phyloP scores from a whole-genome alignment of 371 early-diverging fungal species.

The Neoconidiobolus thromboides region DNA sequence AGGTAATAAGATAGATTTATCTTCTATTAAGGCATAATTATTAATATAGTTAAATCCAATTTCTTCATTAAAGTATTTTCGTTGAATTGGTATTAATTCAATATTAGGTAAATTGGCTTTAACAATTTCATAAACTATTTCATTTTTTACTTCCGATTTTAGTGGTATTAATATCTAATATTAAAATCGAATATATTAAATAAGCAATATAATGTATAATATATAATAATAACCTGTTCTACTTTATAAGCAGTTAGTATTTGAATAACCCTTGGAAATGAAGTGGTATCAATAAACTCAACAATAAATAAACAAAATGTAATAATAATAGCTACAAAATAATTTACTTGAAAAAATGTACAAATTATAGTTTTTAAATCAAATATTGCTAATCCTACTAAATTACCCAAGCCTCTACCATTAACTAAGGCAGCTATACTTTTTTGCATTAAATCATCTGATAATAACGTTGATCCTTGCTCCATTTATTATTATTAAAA shows the following conservation, averaged over 20 bases:
- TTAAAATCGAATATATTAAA: constrained; percentile 13
- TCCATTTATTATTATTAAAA: too few relatives aligned
- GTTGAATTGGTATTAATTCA: constrained; percentile 22
- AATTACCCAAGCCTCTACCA: too few relatives aligned
- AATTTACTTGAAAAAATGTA: background rate
- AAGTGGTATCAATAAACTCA: constrained; percentile 2
- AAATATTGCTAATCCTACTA: background rate
- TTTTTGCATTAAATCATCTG: too few relatives aligned
- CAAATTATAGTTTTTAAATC: background rate
- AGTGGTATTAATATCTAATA: constrained; percentile 7
- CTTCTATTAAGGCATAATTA: constrained; percentile 24
- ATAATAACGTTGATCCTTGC: too few relatives aligned
- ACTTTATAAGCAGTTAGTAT: background rate
- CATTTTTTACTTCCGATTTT: constrained; percentile 20
- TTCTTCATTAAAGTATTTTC: constrained; percentile 35
- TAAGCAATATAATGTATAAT: background rate
- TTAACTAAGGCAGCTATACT: too few relatives aligned
- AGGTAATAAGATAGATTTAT: constrained; percentile 15
- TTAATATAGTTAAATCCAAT: constrained; percentile 29
- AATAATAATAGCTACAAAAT: background rate
- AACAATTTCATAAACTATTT: constrained; percentile 15
- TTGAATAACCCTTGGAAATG: constrained; percentile 1
- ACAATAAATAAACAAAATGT: background rate
- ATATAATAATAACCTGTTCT: background rate
- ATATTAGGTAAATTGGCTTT: constrained; percentile 19